Base-by-base conservation (phyloP, 257 asterid species). In the Solanum tarapatanum region DNA sequence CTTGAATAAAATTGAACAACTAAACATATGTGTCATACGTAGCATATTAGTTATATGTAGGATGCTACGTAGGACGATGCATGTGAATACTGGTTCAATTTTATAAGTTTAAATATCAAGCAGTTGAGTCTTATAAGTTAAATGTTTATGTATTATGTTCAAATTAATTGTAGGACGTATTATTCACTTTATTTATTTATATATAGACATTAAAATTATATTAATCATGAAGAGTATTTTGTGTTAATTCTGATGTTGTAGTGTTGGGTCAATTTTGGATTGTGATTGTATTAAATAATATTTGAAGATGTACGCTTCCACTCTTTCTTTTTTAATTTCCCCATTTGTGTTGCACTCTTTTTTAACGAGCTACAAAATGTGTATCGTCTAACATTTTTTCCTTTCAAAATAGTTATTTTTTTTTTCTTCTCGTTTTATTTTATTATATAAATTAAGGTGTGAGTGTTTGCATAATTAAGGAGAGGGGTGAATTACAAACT, bases 11-110 rank as follows among this genome's bases (percentile, higher is more conserved):
- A 0, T 51, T 51, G 21, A 51, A 51, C 1, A 51, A 16, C 3
- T 16, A 16, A 0, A 16, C 1, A 2, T 0, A 51, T 1, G 62
- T 51, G 8, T 48, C 7, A 0, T 48, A 16, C 3, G 0, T 48
- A 4, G 19, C 17, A 14, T 45, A 11, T 1, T 8, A 39, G 1
- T 39, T 39, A 39, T 9, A 41, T 41, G 7, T 45, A 45, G 55
- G 2, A 45, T 43, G 6, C 3, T 45, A 13, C 1, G 7, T 45
- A 5, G 55, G 7, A 45, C 5, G 19, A 45, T 4, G 19, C 2
- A 0, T 14, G 3, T 48, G 21, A 2, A 45, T 45, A 45, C 8
- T 2, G 0, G 1, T 51, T 51, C 1, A 1, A 6, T 0, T 51
- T 51, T 51, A 17, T 51, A 17, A 55, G 4, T 55, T 1, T 55